A percentile compares a stretch with the other conserved stretches of the same genome.
Evolutionary conservation across 768 basidiomycete species (phyloP).

Genomic region (Hemileccinum rubropunctum): DNA sequence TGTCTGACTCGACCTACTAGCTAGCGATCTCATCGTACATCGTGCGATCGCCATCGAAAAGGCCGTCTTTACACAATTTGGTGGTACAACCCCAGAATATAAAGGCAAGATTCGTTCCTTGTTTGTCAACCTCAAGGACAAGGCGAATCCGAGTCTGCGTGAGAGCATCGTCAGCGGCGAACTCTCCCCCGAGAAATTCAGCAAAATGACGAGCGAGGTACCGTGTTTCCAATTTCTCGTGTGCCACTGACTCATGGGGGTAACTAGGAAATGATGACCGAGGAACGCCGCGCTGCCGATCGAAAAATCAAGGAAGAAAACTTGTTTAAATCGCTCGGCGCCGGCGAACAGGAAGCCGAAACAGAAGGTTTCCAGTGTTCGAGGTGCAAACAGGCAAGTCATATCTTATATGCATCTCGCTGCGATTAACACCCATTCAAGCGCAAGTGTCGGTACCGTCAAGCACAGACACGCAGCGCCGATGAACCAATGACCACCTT

Average conservation of each 20-base stretch:
- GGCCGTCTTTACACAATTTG: slow-evolving; percentile 49
- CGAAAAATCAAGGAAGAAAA: slow-evolving; percentile 82
- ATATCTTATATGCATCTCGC: background rate
- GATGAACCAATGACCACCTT: slow-evolving; percentile 99
- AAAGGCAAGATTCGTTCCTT: slow-evolving; percentile 82
- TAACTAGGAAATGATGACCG: slow-evolving; percentile 90
- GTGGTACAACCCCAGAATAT: slow-evolving; percentile 50
- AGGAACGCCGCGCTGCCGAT: slow-evolving; percentile 83
- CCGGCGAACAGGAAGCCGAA: slow-evolving; percentile 87
- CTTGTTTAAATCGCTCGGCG: slow-evolving; percentile 86
- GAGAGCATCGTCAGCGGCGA: slow-evolving; percentile 86
- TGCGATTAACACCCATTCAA: slow-evolving; percentile 21
- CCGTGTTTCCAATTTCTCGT: background rate
- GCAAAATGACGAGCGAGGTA: slow-evolving; percentile 80
- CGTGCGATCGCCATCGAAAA: slow-evolving; percentile 73
- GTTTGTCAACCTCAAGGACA: slow-evolving; percentile 94
- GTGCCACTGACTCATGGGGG: background rate
- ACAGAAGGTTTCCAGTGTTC: slow-evolving; percentile 98
- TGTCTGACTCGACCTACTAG: slow-evolving; percentile 35
- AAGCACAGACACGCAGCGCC: slow-evolving; percentile 95
- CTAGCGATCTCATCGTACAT: slow-evolving; percentile 61
- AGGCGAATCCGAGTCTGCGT: slow-evolving; percentile 83
- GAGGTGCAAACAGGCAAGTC: slow-evolving; percentile 81
- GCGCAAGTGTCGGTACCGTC: slow-evolving; percentile 89
- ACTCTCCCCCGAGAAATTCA: slow-evolving; percentile 64